A percentile compares a stretch with the other conserved stretches of the same genome.
phyloP scores from a whole-genome alignment of 1,139 yeast genomes.

The Debaryomyces sp. region DNA sequence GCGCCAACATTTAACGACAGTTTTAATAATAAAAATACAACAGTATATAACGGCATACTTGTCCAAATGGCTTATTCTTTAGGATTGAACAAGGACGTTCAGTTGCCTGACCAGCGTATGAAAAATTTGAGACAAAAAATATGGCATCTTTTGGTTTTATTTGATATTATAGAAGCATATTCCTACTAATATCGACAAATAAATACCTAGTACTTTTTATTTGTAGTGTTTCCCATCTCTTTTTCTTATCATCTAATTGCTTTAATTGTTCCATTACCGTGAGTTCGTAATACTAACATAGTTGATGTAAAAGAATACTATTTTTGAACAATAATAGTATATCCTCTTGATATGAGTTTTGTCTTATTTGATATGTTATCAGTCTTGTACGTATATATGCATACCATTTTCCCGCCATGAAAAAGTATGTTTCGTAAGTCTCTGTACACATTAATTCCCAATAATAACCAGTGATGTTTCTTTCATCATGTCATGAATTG shows the following conservation, averaged over 20 bases:
- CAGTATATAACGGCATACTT: conserved; percentile 26
- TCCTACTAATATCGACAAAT: conserved; percentile 14
- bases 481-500: no score
- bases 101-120: conserved; percentile 19
- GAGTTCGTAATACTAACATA: background rate
- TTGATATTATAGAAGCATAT: conserved; percentile 40
- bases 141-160: conserved; percentile 33
- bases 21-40: conserved; percentile 51
- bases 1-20: conserved; percentile 55
- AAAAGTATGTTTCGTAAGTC: no score
- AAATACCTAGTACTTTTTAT: background rate
- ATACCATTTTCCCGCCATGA: no score
- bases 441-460: no score
- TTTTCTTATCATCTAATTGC: background rate
- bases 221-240: background rate
- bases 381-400: no score
- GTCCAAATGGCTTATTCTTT: conserved; percentile 32
- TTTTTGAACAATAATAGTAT: no score
- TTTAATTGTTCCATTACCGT: background rate
- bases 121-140: conserved; percentile 37
- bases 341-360: no score
- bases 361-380: no score
- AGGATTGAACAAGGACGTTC: conserved; percentile 42
- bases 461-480: no score
- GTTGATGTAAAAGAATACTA: no score